A percentile compares a stretch with the other conserved stretches of the same genome.
phyloP scores from a whole-genome alignment of 768 basidiomycete genomes.

The Hericium alpestre region DNA sequence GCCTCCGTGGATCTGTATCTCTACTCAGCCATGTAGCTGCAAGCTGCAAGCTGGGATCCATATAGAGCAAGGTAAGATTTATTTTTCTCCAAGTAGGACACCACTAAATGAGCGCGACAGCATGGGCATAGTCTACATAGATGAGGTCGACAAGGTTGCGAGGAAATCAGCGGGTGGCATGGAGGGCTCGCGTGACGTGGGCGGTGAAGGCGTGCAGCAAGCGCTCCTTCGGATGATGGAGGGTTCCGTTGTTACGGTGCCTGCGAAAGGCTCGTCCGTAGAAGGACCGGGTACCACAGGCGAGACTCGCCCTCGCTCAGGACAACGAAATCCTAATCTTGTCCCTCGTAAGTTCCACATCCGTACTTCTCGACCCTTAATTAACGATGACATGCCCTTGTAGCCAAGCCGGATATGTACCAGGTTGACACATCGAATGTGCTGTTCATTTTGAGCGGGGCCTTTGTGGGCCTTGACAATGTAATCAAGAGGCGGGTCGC shows the following conservation, averaged over 20 bases:
- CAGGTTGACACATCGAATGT: slow-evolving; percentile 84
- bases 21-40: slow-evolving; percentile 40
- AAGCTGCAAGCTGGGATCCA: slow-evolving; percentile 86
- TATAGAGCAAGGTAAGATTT: slow-evolving; percentile 59
- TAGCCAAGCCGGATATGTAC: slow-evolving; percentile 57
- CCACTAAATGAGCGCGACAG: slow-evolving; percentile 26
- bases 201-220: slow-evolving; percentile 95
- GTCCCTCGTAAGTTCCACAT: slow-evolving; percentile 15
- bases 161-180: slow-evolving; percentile 45
- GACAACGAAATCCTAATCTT: slow-evolving; percentile 37
- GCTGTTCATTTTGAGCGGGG: slow-evolving; percentile 90
- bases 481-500: slow-evolving; percentile 71
- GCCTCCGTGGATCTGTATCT: neutral
- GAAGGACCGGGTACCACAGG: slow-evolving; percentile 35
- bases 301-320: slow-evolving; percentile 37
- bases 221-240: slow-evolving; percentile 90
- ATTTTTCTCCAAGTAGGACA: neutral
- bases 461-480: slow-evolving; percentile 85
- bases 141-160: slow-evolving; percentile 92
- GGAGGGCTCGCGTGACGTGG: slow-evolving; percentile 77
- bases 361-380: neutral
- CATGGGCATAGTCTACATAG: slow-evolving; percentile 91
- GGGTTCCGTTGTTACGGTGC: slow-evolving; percentile 75
- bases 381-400: neutral
- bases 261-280: slow-evolving; percentile 50